phyloP scores from a whole-genome alignment of 2,329 filamentous ascomycete genomes.

The Colletotrichum musicola region DNA sequence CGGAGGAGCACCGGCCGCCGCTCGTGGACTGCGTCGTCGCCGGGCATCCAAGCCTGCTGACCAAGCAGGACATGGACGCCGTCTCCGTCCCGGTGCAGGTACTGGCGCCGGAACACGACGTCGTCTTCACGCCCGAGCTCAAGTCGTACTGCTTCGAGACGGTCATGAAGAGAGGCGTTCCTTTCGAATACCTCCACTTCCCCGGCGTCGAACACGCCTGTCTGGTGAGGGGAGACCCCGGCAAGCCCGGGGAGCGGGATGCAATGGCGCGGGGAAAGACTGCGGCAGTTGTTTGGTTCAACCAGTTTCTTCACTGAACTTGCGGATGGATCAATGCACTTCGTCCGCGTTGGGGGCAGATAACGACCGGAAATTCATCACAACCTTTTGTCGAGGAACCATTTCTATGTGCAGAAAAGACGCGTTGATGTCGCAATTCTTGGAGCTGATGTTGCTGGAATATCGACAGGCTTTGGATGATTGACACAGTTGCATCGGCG shows the following conservation, averaged over 20 bases:
- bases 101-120: constrained; percentile 62
- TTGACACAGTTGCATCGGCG: too few relatives aligned
- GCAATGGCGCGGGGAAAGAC: constrained; percentile 59
- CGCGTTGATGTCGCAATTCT: too few relatives aligned
- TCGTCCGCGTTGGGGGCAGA: too few relatives aligned
- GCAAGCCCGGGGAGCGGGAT: constrained; percentile 51
- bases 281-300: constrained; percentile 56
- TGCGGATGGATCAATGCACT: too few relatives aligned
- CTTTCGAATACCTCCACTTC: constrained; percentile 61
- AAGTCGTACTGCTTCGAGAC: constrained; percentile 54
- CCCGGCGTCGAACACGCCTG: constrained; percentile 59
- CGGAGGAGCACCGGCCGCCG: constrained; percentile 47
- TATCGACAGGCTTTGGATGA: too few relatives aligned
- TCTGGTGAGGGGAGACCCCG: constrained; percentile 52
- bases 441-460: too few relatives aligned
- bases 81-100: constrained; percentile 64
- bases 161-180: constrained; percentile 49
- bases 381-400: too few relatives aligned
- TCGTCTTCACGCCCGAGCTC: constrained; percentile 55
- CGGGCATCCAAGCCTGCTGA: constrained; percentile 59
- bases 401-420: too few relatives aligned
- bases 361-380: too few relatives aligned
- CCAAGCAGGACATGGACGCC: constrained; percentile 58
- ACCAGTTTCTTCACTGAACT: constrained; percentile 40
- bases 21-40: constrained; percentile 60